Evolutionary conservation across 345 rosid species (phyloP), one percentile per base, ranked within the genome.

Genomic region (Clarkia xantiana): DNA sequence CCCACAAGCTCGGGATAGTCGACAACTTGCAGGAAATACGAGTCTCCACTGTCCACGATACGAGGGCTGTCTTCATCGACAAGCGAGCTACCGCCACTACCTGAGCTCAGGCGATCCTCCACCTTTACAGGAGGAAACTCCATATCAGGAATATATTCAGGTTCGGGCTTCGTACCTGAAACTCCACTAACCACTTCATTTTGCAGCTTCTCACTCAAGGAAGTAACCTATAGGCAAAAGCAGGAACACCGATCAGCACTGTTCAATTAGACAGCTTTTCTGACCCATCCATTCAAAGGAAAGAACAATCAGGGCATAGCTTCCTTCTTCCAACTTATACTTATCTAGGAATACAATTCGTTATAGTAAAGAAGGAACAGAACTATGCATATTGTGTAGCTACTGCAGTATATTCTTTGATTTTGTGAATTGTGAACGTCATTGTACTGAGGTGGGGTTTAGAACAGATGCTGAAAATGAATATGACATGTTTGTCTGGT

Each of bases 51-150:
- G 73, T 85, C 95, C 58, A 80, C 65, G 16, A 76, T 71, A 60
- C 82, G 86, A 6, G 77, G 89, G 20, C 79, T 74, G 39, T 80
- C 87, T 64, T 76, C 97, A 62, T 84, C 89, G 39, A 82, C 80
- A 63, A 82, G 81, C 2, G 84, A 80, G 49, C 96, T 83, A 48
- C 77, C 84, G 3, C 64, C 72, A 10, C 81, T 86, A 10, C 86
- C 84, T 7, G 81, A 62, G 49, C 94, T 88, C 57, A 67, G 45
- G 14, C 76, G 68, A 59, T 88, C 94, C 56, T 82, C 95, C 4
- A 63, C 66, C 79, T 80, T 82, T 25, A 65, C 49, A 4, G 55
- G 47, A 8, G 47, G 36, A 29, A 29, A 7, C 19, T 23, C 61
- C 36, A 25, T 68, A 75, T 14, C 44, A 45, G 39, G 64, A 58